Evolutionary conservation across 2,329 filamentous ascomycete species (phyloP), one percentile per base, ranked within the genome.

Genomic region (Monascus ruber): DNA sequence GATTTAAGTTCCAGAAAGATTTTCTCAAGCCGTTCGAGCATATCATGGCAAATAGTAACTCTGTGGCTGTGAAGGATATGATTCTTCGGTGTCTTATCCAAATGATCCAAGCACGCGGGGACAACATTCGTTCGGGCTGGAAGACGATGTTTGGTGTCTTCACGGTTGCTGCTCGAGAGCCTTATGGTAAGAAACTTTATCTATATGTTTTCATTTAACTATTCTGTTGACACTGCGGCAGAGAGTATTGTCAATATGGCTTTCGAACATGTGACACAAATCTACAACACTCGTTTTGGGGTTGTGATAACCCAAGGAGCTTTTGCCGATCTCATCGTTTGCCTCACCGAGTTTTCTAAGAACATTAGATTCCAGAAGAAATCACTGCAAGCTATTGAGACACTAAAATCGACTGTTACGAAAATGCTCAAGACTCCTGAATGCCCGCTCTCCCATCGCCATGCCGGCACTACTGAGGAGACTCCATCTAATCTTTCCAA

Each of bases 1-100:
- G 93, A 54, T 99, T 99, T 76, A 96, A 96, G 62, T 99, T 99
- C 57, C 91, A 99, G 54, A 99, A 99, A 60, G 89, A 99, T 59
- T 98, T 99, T 60, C 67, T 98, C 39, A 96, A 95, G 63, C 91
- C 93, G 0, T 99, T 98, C 52, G 89, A 98, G 66, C 86, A 96
- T 60, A 87, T 99, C 51, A 85, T 98, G 68, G 81, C 84, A 42
- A 96, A 98, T 59, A 91, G 87, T 33, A 85, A 73, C 47, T 86
- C 91, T 46, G 80, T 94, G 11, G 80, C 85, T 1, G 91, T 99
- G 52, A 98, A 98, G 63, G 91, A 99, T 52, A 89, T 98, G 83
- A 86, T 94, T 34, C 69, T 99, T 24, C 79, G 89, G 33, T 99
- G 93, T 58, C 70, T 99, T 44, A 93, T 95, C 41, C 93, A 99